These are phyloP conservation scores for Phyllosticta ampelicida DNA, from an alignment of 2,329 filamentous ascomycete genomes.

Conservation along the genomic window DNA sequence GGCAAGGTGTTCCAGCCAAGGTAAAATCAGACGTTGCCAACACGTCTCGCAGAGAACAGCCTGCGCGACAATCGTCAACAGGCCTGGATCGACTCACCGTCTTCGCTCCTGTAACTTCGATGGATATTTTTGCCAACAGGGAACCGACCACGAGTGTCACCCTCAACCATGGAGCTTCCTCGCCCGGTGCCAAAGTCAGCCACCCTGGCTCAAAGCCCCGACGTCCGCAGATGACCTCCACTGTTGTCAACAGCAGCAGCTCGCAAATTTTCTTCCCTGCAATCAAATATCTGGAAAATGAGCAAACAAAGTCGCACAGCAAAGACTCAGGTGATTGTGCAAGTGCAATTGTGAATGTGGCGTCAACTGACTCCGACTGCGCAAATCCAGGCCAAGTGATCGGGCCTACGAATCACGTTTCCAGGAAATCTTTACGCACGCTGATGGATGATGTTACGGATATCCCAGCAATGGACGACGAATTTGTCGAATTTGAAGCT, in stretches of 20 bases:
- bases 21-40: slow-evolving; percentile 7
- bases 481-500: not conserved
- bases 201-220: not conserved
- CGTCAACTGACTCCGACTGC: too few relatives aligned
- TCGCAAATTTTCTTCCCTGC: not conserved
- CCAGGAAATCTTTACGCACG: not conserved
- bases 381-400: not conserved
- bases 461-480: not conserved
- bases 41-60: slow-evolving; percentile 7
- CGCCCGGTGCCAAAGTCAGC: not conserved
- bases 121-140: slow-evolving; percentile 1
- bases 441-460: not conserved
- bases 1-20: slow-evolving; percentile 34
- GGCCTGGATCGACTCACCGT: not conserved
- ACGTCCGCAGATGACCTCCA: not conserved
- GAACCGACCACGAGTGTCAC: not conserved
- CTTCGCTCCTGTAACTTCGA: slow-evolving; percentile 5
- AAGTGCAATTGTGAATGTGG: too few relatives aligned
- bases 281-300: not conserved
- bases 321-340: not conserved
- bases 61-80: slow-evolving; percentile 17
- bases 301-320: not conserved
- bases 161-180: not conserved
- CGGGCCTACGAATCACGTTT: not conserved
- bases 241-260: not conserved